These are phyloP conservation scores for Xylaria intraflava DNA, from an alignment of 495 filamentous ascomycete genomes.

Conservation along the genomic window DNA sequence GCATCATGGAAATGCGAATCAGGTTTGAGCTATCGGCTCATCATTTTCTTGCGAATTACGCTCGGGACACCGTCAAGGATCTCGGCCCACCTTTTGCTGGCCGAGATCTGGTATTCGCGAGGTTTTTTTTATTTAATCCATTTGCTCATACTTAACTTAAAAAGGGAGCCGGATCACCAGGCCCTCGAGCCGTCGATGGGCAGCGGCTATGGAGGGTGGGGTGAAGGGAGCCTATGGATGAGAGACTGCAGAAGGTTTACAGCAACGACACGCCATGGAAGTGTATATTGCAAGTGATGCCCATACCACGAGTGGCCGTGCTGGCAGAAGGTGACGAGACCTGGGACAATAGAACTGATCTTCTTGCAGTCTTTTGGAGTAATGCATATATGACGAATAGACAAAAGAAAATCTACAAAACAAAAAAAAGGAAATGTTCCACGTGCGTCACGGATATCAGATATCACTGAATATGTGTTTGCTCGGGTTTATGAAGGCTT, in stretches of 20 bases:
- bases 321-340: conserved; percentile 17
- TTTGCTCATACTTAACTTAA: conserved; percentile 20
- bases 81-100: conserved; percentile 38
- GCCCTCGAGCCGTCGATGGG: conserved; percentile 15
- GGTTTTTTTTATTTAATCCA: conserved; percentile 39
- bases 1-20: conserved; percentile 23
- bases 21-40: conserved; percentile 18
- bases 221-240: conserved; percentile 15
- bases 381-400: conserved; percentile 34
- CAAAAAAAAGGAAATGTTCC: conserved; percentile 1
- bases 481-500: background rate
- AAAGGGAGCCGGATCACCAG: conserved; percentile 3
- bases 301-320: conserved; percentile 25
- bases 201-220: conserved; percentile 17
- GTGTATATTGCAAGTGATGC: conserved; percentile 29
- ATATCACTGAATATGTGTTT: background rate
- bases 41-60: conserved; percentile 30
- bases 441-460: background rate
- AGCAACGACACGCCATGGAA: conserved; percentile 19
- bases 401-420: conserved; percentile 24
- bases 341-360: conserved; percentile 10
- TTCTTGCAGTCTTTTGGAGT: conserved; percentile 19
- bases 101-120: conserved; percentile 26
- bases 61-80: conserved; percentile 24
- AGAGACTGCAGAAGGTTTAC: conserved; percentile 19